Evolutionary conservation across 2,329 filamentous ascomycete species (phyloP), one percentile per base, ranked within the genome.

Genomic region (Ophiostoma angusticollis): DNA sequence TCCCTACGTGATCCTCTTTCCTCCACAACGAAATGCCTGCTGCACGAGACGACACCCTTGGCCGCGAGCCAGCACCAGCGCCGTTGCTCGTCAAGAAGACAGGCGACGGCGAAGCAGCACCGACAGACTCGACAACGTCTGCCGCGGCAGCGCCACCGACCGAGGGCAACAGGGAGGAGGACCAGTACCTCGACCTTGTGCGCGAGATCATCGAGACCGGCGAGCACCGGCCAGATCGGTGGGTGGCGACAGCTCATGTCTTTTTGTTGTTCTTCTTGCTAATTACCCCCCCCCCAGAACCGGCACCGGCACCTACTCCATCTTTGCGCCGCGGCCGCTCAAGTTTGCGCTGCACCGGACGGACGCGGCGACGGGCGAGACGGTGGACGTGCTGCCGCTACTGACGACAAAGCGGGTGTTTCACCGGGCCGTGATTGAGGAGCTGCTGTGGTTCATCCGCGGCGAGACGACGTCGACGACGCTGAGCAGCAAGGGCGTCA

Each of bases 351-450:
- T 98, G 23, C 41, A 43, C 32, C 37, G 32, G n/a, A 14, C 14
- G 8, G 18, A 9, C 12, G 31, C 31, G 3, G 31, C 25, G 47
- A 82, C 80, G 46, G 68, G 73, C 40, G 54, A 64, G 43, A 67
- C 65, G 43, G 52, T n/a, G 7, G 78, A 80, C 2, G 68, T 95
- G 50, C 74, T 98, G 16, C 91, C 91, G 18, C 84, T 98, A 49
- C 78, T 98, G 14, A 98, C 91, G 5, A 98, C 91, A 3, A 98
- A 98, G 60, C 85, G 91, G 49, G 91, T 98, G 51, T 96, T 95
- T 62, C 73, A 84, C 23, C 81, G 84, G 44, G 89, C 87, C 51
- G 82, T 98, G 35, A 69, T 96, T 46, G 83, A 79, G 48, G 91
- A 98, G 61, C 78, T 98, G 1, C 78, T 98, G 45, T 98, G 91